Evolutionary conservation across 371 early-diverging fungal genomes (phyloP), one percentile per base, ranked within the genome.

Genomic region (Zancudomyces culisetae): DNA sequence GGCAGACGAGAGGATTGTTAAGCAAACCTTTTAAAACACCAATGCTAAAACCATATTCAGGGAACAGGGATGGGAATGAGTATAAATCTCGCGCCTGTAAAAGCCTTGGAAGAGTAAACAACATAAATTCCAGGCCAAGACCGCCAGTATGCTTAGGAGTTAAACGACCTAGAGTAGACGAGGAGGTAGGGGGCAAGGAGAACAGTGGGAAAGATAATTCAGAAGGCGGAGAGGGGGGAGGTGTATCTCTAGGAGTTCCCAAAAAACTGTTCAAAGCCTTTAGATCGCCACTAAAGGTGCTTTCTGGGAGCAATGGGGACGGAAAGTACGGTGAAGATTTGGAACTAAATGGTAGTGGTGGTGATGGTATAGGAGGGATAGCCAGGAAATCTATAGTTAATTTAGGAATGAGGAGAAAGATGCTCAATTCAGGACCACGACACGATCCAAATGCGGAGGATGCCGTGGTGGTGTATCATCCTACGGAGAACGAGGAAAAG

Each of bases 391-490:
- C 49, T 27, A 54, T 51, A 12, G 55, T 58, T 6, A 58, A 71
- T 20, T 69, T 88, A 18, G 88, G 88, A 22, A 64, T 81, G 46
- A 73, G 81, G 12, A 63, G 79, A 26, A 67, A 73, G 21, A 49
- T 68, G 19, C 62, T 57, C 0, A 60, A 66, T 23, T 67, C 60
- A 21, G 75, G 84, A 23, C 79, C 87, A 1, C 70, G 87, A 18
- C 83, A 91, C 54, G 91, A 89, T 51, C 88, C 88, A 18, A 80
- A 82, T 12, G 80, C 78, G 10, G 82, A 81, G 43, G 87, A 76
- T 20, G 90, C 95, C 0, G 73, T 95, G 24, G 75, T 95, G 1
- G 64, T 94, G 6, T 88, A 83, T 68, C 69, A 66, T 41, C 55
- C 75, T 1, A 60, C 69, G 4, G 64, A 61, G 29, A 59, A 62